phyloP scores from a whole-genome alignment of 768 basidiomycete species.

The Serendipita sp. region DNA sequence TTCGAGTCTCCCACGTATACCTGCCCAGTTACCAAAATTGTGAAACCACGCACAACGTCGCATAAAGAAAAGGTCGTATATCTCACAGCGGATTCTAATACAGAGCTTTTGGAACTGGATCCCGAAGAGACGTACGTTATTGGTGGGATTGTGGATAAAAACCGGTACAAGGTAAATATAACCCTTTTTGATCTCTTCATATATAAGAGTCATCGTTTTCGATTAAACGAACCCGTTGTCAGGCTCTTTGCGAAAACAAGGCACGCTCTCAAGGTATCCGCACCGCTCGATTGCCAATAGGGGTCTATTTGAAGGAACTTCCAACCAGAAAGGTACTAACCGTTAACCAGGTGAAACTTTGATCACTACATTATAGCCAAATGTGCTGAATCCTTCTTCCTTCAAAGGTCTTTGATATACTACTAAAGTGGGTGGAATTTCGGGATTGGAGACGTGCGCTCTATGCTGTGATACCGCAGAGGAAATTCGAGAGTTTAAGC shows the following conservation, averaged over 20 bases:
- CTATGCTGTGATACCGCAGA: conserved; percentile 74
- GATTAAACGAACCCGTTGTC: conserved; percentile 26
- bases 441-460: conserved; percentile 77
- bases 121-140: conserved; percentile 86
- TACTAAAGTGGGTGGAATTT: conserved; percentile 76
- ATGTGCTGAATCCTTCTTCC: too few species aligned
- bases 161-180: conserved; percentile 72
- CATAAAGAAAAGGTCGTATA: conserved; percentile 54
- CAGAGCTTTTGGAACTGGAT: conserved; percentile 68
- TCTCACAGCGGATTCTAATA: conserved; percentile 83
- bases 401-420: conserved; percentile 63
- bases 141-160: conserved; percentile 89
- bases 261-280: conserved; percentile 56
- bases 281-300: conserved; percentile 85
- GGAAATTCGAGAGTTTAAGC: conserved; percentile 76
- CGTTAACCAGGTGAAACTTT: conserved; percentile 60
- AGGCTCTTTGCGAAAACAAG: conserved; percentile 63
- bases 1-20: conserved; percentile 7
- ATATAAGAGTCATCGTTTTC: not conserved
- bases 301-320: conserved; percentile 70
- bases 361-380: not conserved
- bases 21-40: conserved; percentile 1
- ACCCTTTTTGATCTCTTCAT: conserved; percentile 11
- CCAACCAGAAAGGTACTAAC: conserved; percentile 90
- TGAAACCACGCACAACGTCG: conserved; percentile 5